Evolutionary conservation across 78 protist genomes (phyloP).

Genomic region (Dictyostelium intermedium): DNA sequence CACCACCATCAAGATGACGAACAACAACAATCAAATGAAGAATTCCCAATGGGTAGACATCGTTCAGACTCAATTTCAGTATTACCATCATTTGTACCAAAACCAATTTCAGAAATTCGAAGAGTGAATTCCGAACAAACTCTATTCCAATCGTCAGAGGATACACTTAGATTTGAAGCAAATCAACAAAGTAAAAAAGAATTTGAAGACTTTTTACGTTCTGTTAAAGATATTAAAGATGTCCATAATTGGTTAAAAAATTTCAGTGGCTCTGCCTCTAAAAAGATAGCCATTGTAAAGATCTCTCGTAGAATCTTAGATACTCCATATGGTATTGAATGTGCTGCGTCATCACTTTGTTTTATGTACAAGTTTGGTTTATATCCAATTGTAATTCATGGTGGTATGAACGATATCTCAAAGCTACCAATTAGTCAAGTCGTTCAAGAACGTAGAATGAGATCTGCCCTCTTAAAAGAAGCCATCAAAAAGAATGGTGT

Average conservation of each 20-base stretch:
- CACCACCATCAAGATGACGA: not conserved
- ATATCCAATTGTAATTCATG: constrained; percentile 56
- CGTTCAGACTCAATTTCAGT: constrained; percentile 30
- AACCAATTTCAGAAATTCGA: constrained; percentile 43
- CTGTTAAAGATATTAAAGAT: constrained; percentile 63
- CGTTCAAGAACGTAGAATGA: constrained; percentile 24
- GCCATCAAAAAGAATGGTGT: constrained; percentile 74
- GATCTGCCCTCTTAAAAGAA: constrained; percentile 21
- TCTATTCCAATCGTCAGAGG: constrained; percentile 38
- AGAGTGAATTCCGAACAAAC: constrained; percentile 41
- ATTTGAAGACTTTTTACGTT: constrained; percentile 55
- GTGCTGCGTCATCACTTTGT: constrained; percentile 34
- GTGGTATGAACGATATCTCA: constrained; percentile 62
- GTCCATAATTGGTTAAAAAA: constrained; percentile 57
- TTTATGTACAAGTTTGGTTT: constrained; percentile 71
- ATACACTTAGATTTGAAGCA: constrained; percentile 27
- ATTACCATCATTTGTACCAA: not conserved
- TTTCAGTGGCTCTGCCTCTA: constrained; percentile 11
- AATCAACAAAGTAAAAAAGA: constrained; percentile 46
- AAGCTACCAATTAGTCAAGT: constrained; percentile 23
- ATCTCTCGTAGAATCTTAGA: constrained; percentile 49
- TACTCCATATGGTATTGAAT: constrained; percentile 40
- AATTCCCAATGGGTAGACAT: not conserved
- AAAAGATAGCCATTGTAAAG: constrained; percentile 57
- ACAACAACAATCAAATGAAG: not conserved